Conservation (phyloP, 139 green algal species). For the Haematococcus lacustris region DNA sequence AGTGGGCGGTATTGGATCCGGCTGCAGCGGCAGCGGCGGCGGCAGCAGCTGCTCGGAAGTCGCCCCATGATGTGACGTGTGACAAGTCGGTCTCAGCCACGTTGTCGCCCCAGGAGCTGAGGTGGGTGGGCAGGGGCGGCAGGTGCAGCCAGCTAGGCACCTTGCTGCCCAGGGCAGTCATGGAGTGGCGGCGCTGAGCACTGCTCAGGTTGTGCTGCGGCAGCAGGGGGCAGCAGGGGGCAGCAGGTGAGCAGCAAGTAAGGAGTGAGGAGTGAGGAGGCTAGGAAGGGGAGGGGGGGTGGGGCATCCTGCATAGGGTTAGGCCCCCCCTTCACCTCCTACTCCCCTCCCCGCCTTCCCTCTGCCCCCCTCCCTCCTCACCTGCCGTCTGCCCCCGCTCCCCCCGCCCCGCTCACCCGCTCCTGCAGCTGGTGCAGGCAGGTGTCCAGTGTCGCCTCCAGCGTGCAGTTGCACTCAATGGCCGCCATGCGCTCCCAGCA, state of each 20-base stretch:
- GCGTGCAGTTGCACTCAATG: constrained; percentile 85
- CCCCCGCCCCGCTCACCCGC: constrained; percentile 4
- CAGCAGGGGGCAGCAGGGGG: neutral
- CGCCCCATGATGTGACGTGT: constrained; percentile 7
- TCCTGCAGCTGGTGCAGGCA: constrained; percentile 61
- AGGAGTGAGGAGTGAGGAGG: neutral
- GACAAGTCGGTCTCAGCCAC: neutral
- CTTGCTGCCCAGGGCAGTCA: constrained; percentile 15
- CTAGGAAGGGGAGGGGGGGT: constrained; percentile 6
- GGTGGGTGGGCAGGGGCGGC: constrained; percentile 7
- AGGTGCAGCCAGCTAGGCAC: constrained; percentile 37
- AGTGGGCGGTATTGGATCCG: neutral
- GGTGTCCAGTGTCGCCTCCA: constrained; percentile 81
- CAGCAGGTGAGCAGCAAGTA: neutral
- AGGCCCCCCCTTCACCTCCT: too few relatives aligned
- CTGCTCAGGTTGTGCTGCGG: neutral
- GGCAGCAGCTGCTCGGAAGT: neutral
- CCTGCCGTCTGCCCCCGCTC: neutral
- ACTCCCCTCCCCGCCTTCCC: neutral
- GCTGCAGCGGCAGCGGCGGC: neutral
- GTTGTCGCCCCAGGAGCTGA: constrained; percentile 22
- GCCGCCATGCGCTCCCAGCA: constrained; percentile 82
- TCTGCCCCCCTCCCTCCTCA: neutral
- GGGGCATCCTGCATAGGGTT: neutral
- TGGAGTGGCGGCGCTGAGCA: neutral